These are phyloP conservation scores for Rhodamnia argentea DNA, from an alignment of 345 rosid genomes.

Conservation along the genomic window DNA sequence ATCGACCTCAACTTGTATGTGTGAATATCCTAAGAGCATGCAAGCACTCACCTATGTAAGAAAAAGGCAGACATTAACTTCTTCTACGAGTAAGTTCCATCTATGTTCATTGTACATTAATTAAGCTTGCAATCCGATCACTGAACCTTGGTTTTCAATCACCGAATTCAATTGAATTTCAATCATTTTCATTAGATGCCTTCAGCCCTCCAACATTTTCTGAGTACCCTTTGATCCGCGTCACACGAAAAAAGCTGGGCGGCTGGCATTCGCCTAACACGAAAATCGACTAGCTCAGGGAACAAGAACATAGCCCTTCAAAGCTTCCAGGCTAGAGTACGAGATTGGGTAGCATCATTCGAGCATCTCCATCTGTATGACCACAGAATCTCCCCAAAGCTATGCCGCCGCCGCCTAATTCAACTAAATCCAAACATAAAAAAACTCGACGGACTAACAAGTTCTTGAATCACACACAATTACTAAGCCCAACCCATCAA, in stretches of 20 bases:
- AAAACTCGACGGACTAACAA: background rate
- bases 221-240: background rate
- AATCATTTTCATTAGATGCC: background rate
- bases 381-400: background rate
- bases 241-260: background rate
- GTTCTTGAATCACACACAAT: background rate
- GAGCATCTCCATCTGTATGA: too few relatives aligned
- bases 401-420: background rate
- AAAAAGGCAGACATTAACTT: background rate
- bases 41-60: background rate
- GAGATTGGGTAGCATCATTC: background rate
- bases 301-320: background rate
- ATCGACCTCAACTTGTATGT: background rate
- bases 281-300: background rate
- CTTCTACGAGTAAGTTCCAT: background rate
- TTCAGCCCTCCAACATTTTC: background rate
- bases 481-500: background rate
- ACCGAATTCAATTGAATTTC: background rate
- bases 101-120: background rate
- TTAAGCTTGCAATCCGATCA: background rate
- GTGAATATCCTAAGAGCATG: background rate
- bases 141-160: background rate
- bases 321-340: background rate
- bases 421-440: background rate
- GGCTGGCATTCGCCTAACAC: background rate